Percentiles rank a stretch among this genome's conserved stretches.
phyloP scores from a whole-genome alignment of 306 rosid genomes.

The Medicago truncatula region DNA sequence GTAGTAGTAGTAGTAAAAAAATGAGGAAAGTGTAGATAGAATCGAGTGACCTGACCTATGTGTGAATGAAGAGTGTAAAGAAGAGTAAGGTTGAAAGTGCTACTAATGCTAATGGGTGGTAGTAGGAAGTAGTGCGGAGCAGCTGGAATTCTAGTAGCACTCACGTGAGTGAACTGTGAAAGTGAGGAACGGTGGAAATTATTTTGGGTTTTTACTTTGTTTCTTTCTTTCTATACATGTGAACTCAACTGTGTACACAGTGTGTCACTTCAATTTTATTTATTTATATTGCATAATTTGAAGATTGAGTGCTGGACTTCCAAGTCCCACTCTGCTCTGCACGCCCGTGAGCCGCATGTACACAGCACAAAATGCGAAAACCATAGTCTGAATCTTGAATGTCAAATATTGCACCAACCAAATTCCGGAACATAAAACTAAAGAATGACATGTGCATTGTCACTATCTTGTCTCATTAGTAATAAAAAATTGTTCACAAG shows the following conservation, averaged over 20 bases:
- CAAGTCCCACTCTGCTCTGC: neutral
- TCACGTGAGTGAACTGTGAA: conserved; percentile 67
- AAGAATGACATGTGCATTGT: neutral
- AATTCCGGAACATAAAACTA: neutral
- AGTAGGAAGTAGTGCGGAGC: conserved; percentile 45
- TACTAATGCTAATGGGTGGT: neutral
- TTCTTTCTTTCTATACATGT: neutral
- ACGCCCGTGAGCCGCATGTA: conserved; percentile 10
- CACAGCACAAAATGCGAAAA: neutral
- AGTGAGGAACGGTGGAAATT: conserved; percentile 43
- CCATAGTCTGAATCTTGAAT: neutral
- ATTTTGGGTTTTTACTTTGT: conserved; percentile 16
- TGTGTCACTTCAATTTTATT: neutral
- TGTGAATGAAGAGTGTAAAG: neutral
- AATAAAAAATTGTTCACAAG: neutral
- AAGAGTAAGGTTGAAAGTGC: neutral
- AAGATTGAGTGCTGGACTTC: neutral
- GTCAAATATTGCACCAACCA: neutral
- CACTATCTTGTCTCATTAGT: neutral
- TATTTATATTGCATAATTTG: neutral
- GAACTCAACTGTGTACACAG: neutral
- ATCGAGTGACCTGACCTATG: neutral
- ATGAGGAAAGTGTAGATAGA: neutral
- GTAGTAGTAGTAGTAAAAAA: neutral
- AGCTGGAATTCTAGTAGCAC: conserved; percentile 50